Evolutionary conservation across 345 rosid species (phyloP).

Genomic region (Clausena lansium): DNA sequence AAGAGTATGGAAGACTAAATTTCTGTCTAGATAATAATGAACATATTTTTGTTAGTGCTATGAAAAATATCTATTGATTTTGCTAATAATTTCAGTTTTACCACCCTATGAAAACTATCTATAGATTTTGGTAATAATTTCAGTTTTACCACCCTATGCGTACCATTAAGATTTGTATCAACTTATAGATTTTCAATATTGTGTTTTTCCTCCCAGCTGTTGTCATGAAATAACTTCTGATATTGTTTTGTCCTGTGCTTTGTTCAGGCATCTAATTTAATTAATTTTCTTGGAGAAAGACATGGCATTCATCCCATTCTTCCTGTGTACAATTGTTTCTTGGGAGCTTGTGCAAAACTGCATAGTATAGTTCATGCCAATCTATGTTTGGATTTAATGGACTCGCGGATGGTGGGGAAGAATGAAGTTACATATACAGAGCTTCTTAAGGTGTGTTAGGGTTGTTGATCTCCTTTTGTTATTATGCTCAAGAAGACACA

Average conservation of each 20-base stretch:
- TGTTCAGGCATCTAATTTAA: slow-evolving; percentile 64
- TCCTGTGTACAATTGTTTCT: slow-evolving; percentile 56
- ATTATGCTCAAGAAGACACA: neutral
- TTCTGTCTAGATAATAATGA: neutral
- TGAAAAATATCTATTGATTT: neutral
- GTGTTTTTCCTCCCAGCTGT: neutral
- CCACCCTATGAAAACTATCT: neutral
- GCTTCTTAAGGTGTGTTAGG: slow-evolving; percentile 70
- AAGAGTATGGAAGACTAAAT: neutral
- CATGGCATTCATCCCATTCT: slow-evolving; percentile 41
- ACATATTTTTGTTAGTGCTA: neutral
- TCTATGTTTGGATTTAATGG: slow-evolving; percentile 88
- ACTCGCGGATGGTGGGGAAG: slow-evolving; percentile 57
- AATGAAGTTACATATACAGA: slow-evolving; percentile 62
- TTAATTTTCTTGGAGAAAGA: slow-evolving; percentile 49
- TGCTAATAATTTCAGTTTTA: slow-evolving; percentile 3
- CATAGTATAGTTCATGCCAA: slow-evolving; percentile 36
- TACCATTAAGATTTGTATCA: neutral
- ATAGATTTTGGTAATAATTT: slow-evolving; percentile 4
- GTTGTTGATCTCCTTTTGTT: slow-evolving; percentile 7
- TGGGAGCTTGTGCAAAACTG: slow-evolving; percentile 51
- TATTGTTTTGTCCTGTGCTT: slow-evolving; percentile 14
- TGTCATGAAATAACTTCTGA: neutral
- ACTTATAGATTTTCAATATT: slow-evolving; percentile 7
- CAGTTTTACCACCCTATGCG: neutral